These are phyloP conservation scores for Coemansia sp. DNA, from an alignment of 192 early-diverging fungal species.

Conservation along the genomic window DNA sequence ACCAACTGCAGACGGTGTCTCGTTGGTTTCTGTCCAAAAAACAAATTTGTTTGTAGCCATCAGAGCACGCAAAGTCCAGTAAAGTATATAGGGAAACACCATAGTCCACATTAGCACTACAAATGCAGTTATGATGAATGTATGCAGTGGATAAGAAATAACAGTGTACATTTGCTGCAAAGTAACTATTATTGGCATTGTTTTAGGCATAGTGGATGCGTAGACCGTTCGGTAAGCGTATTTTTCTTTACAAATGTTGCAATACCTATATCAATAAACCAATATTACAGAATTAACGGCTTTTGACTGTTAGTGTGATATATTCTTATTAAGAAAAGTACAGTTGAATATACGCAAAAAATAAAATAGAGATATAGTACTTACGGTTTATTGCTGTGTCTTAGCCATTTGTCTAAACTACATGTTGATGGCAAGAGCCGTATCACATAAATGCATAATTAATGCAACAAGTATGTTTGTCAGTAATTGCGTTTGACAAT, in stretches of 20 bases:
- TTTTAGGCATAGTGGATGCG: neutral
- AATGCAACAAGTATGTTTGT: too few species aligned
- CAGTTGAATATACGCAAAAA: too few species aligned
- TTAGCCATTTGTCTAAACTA: constrained; percentile 73
- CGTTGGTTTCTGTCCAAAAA: neutral
- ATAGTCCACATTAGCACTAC: constrained; percentile 73
- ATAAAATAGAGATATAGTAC: neutral
- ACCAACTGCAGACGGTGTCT: neutral
- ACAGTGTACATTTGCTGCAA: constrained; percentile 29
- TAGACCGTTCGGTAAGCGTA: constrained; percentile 12
- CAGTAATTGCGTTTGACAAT: too few species aligned
- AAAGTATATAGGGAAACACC: constrained; percentile 67
- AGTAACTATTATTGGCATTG: constrained; percentile 27
- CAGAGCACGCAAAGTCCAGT: constrained; percentile 48
- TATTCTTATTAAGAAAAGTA: neutral
- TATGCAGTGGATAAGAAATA: constrained; percentile 26
- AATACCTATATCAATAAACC: neutral
- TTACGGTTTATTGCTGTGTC: constrained; percentile 64
- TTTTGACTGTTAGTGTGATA: neutral
- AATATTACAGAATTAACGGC: neutral
- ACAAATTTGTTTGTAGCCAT: neutral
- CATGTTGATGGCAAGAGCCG: neutral
- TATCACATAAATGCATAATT: too few species aligned
- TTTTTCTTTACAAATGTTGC: constrained; percentile 5
- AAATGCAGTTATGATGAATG: neutral